These are phyloP conservation scores for Lentinula boryana DNA, from an alignment of 768 basidiomycete species.

Conservation along the genomic window DNA sequence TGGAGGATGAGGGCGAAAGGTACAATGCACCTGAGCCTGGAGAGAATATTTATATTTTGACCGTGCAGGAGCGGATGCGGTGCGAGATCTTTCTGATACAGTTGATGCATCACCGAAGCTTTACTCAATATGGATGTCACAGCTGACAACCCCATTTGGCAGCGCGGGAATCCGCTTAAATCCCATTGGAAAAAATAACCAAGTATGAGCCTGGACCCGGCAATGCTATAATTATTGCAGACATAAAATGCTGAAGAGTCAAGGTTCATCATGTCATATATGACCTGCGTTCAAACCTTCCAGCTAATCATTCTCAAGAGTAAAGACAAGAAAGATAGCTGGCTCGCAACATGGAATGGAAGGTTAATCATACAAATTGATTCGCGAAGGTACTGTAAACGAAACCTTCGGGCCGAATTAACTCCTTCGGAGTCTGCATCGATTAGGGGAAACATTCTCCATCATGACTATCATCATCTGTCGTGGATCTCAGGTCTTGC, in stretches of 20 bases:
- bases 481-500: constrained; percentile 50
- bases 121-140: neutral
- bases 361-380: no score
- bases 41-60: neutral
- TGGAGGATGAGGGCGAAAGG: neutral
- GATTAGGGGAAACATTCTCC: neutral
- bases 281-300: neutral
- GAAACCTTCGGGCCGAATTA: neutral
- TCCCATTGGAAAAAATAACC: neutral
- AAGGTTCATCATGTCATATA: neutral
- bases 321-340: neutral
- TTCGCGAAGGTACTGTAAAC: neutral
- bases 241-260: neutral
- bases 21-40: neutral
- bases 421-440: neutral
- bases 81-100: neutral
- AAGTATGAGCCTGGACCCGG: neutral
- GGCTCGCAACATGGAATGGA: neutral
- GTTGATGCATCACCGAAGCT: neutral
- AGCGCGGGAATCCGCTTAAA: neutral
- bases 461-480: constrained; percentile 27
- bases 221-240: neutral
- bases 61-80: neutral
- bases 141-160: neutral
- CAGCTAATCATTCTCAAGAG: neutral